Conservation (phyloP, 495 filamentous ascomycete species). For the Staphylotrichum tortipilum region DNA sequence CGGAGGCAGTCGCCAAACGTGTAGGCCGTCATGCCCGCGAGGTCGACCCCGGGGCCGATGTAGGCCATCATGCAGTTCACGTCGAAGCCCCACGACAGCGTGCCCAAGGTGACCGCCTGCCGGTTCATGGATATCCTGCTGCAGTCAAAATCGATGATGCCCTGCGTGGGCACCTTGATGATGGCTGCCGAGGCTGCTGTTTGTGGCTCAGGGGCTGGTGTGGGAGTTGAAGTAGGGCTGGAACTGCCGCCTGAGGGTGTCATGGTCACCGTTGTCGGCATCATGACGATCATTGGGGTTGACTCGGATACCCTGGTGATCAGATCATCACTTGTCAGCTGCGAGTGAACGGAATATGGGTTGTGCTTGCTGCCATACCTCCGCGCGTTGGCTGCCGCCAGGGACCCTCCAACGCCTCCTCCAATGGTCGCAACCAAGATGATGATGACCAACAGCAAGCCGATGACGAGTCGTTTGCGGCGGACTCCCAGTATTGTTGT, state of each 20-base stretch:
- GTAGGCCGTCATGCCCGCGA: slow-evolving; percentile 10
- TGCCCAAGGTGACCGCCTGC: slow-evolving; percentile 7
- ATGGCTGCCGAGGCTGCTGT: neutral
- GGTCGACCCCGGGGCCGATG: neutral
- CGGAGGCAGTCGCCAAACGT: slow-evolving; percentile 10
- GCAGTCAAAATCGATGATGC: slow-evolving; percentile 13
- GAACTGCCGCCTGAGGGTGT: neutral
- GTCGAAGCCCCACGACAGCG: slow-evolving; percentile 5
- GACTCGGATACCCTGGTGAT: neutral
- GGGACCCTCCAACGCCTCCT: slow-evolving; percentile 6
- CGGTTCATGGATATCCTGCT: slow-evolving; percentile 1
- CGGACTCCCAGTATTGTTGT: slow-evolving; percentile 4
- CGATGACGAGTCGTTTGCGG: neutral
- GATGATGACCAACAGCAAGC: neutral
- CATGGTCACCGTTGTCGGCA: neutral
- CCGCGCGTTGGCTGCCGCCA: slow-evolving; percentile 9
- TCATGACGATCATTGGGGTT: slow-evolving; percentile 1
- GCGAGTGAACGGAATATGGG: neutral
- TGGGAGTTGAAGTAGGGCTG: neutral
- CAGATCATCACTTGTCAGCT: neutral
- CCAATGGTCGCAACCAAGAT: slow-evolving; percentile 3
- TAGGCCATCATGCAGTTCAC: slow-evolving; percentile 8
- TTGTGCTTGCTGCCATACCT: neutral
- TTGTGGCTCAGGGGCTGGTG: neutral
- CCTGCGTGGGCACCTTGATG: slow-evolving; percentile 5